These are phyloP conservation scores for Aphanomyces stellatus DNA, from an alignment of 352 stramenopile species.

Conservation along the genomic window DNA sequence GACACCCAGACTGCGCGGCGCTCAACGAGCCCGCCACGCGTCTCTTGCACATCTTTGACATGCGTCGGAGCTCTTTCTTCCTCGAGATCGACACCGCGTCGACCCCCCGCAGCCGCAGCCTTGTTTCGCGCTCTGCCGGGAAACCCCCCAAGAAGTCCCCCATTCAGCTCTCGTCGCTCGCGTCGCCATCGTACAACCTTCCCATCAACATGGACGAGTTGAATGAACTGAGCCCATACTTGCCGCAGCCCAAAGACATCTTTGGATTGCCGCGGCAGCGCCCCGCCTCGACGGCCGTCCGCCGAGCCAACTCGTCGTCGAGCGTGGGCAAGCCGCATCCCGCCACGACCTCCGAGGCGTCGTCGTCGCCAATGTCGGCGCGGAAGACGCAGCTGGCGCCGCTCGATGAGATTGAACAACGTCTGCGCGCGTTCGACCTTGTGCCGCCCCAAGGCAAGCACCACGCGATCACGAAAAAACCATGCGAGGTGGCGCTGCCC, in stretches of 20 bases:
- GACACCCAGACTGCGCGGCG: conserved; percentile 39
- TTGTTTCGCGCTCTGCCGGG: no score
- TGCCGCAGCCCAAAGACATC: background rate
- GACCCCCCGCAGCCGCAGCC: background rate
- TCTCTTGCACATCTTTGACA: conserved; percentile 37
- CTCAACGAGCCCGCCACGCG: conserved; percentile 35
- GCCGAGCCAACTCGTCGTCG: no score
- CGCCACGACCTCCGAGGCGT: no score
- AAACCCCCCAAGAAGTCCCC: conserved; percentile 9
- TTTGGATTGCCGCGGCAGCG: background rate
- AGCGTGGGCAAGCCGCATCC: no score
- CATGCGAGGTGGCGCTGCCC: background rate
- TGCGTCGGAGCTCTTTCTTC: conserved; percentile 4
- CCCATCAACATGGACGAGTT: background rate
- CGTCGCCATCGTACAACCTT: background rate
- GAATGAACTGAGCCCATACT: background rate
- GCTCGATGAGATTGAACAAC: conserved; percentile 10
- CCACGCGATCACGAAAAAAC: background rate
- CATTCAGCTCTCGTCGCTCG: background rate
- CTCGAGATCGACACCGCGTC: background rate
- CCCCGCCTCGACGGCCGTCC: no score
- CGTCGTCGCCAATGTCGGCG: no score
- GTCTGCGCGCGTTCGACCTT: conserved; percentile 4
- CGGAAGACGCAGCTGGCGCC: conserved; percentile 6
- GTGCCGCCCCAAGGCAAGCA: background rate